phyloP scores from a whole-genome alignment of 202 grass and related monocot genomes.

The Elaeis oleifera region DNA sequence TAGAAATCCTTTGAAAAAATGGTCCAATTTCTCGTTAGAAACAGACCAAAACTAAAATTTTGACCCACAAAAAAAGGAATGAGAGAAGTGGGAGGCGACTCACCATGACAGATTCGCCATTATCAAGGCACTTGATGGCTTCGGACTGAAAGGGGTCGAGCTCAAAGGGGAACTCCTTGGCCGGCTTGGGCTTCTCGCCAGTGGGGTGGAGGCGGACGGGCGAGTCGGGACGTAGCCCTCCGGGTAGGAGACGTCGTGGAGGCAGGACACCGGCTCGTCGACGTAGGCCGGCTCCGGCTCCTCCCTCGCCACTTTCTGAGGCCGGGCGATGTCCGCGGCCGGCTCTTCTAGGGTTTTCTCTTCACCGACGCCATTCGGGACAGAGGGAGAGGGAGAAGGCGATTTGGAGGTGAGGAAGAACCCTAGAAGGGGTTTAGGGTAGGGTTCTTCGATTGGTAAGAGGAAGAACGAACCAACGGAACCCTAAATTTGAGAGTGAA shows the following conservation, averaged over 20 bases:
- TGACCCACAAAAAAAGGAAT: neutral
- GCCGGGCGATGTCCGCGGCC: neutral
- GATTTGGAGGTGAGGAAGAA: neutral
- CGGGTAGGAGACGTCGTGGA: conserved; percentile 88
- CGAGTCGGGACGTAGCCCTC: conserved; percentile 30
- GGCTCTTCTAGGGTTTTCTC: conserved; percentile 40
- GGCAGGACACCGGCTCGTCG: conserved; percentile 47
- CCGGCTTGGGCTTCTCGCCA: conserved; percentile 35
- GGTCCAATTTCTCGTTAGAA: neutral
- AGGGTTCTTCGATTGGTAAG: too few relatives aligned
- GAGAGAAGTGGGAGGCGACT: neutral
- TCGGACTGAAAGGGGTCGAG: conserved; percentile 88
- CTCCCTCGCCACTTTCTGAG: conserved; percentile 33
- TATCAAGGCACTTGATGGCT: conserved; percentile 81
- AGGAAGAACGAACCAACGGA: too few relatives aligned
- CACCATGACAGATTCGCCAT: conserved; percentile 87
- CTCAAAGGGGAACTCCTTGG: conserved; percentile 70
- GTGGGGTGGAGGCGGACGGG: conserved; percentile 9
- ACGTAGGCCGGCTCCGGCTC: neutral
- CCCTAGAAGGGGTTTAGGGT: conserved; percentile 10
- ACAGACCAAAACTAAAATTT: neutral
- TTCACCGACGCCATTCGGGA: conserved; percentile 46
- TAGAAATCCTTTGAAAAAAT: too few relatives aligned
- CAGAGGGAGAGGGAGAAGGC: neutral
- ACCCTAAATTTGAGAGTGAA: too few relatives aligned